These are phyloP conservation scores for Fraxinus excelsior DNA, from an alignment of 257 asterid genomes.

Conservation along the genomic window DNA sequence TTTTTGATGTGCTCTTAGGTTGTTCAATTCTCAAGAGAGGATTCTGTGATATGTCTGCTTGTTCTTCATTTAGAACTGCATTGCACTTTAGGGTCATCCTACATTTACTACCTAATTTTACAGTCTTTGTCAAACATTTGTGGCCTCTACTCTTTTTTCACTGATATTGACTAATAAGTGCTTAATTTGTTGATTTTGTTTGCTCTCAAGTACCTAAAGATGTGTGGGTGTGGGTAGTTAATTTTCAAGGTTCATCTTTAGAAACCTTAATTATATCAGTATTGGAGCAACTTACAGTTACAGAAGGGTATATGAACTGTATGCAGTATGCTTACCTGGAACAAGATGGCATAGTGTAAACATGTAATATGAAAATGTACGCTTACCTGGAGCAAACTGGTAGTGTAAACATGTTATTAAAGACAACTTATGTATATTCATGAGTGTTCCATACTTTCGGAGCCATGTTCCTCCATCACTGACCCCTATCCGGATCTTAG, in stretches of 20 bases:
- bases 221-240: not conserved
- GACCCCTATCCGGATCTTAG: not conserved
- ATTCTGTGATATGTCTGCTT: slow-evolving; percentile 8
- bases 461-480: not conserved
- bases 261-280: not conserved
- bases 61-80: not conserved
- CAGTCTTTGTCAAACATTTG: not conserved
- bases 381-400: not conserved
- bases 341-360: not conserved
- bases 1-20: slow-evolving; percentile 9
- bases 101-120: not conserved
- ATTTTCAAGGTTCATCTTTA: not conserved
- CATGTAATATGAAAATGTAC: not conserved
- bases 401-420: not conserved
- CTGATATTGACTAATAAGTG: not conserved
- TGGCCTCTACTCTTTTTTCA: not conserved
- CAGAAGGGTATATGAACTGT: not conserved
- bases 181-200: not conserved
- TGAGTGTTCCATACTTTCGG: not conserved
- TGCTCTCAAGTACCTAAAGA: not conserved
- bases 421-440: not conserved
- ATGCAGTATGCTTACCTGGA: not conserved
- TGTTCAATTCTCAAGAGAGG: slow-evolving; percentile 7
- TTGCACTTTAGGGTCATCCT: not conserved
- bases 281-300: not conserved